Evolutionary conservation across 352 stramenopile genomes (phyloP), one percentile per base, ranked within the genome.

Genomic region (Globisporangium yorkense): DNA sequence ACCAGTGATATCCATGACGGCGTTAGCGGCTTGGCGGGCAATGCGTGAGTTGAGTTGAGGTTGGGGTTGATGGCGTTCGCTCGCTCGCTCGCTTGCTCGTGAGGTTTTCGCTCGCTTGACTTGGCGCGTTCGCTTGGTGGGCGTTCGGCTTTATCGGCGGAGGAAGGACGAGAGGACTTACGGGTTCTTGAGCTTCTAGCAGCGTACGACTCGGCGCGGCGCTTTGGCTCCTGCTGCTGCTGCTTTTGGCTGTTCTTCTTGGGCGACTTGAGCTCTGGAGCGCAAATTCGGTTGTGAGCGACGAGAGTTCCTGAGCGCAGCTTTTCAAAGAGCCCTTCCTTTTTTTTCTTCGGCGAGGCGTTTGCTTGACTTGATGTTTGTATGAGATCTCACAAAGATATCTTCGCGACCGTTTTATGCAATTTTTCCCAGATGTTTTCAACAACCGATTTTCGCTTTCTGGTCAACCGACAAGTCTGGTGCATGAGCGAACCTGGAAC

Each of bases 271-370:
- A 15, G n/a, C 24, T n/a, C 15, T 21, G 15, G 46, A 44, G 56
- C 41, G 61, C 62, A 67, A 76, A 74, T 75, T 76, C 37, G 66
- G 56, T 62, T 74, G 67, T 79, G 66, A 68, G n/a, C 8, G 24
- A 13, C 9, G 44, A 4, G 21, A 29, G 7, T 24, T 31, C 44
- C 3, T 24, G n/a, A 31, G 43, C 43, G 43, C 43, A 20, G 44
- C n/a, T 24, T n/a, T 49, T 27, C 8, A 43, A 39, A 18, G 37
- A 3, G 37, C 37, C 5, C 44, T 49, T 49, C 24, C 31, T 49
- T 33, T 57, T 18, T 29, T 51, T 31, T 35, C 45, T 61, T 57
- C 29, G 12, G 9, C 15, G 15, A 24, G 10, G 21, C 15, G 20
- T 16, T 31, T 27, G 21, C 4, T 31, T 31, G 15, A 40, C 24